Conservation (phyloP, 805 yeast species). For the Brettanomyces naardenensis region DNA sequence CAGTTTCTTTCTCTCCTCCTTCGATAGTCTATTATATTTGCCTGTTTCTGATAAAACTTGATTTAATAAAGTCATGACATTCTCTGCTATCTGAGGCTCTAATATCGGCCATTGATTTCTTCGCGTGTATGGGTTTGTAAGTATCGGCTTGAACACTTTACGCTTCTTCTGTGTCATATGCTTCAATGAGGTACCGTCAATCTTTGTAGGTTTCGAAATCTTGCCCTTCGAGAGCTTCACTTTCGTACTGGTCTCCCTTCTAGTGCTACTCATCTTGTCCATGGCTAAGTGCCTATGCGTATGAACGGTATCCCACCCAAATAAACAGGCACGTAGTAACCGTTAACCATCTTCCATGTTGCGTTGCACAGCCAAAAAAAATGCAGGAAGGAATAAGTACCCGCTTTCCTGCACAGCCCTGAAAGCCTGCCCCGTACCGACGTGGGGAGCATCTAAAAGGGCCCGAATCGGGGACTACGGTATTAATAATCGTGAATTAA, state of each 20-base stretch:
- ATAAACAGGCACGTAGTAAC: too few species aligned
- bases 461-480: too few species aligned
- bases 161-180: slow-evolving; percentile 29
- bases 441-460: too few species aligned
- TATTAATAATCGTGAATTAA: too few species aligned
- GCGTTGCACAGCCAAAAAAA: too few species aligned
- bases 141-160: slow-evolving; percentile 55
- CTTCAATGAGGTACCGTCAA: background rate
- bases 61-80: slow-evolving; percentile 21
- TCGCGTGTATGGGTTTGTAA: slow-evolving; percentile 56
- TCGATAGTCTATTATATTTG: slow-evolving; percentile 17
- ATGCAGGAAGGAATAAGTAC: too few species aligned
- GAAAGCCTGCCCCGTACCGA: too few species aligned
- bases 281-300: too few species aligned
- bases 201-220: background rate
- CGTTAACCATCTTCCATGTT: too few species aligned
- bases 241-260: background rate
- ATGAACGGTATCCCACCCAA: too few species aligned
- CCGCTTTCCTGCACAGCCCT: too few species aligned
- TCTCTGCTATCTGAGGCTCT: slow-evolving; percentile 23
- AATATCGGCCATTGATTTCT: slow-evolving; percentile 33
- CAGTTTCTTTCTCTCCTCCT: slow-evolving; percentile 17
- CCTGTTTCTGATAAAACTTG: slow-evolving; percentile 6
- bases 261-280: background rate
- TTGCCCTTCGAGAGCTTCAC: background rate